Percentiles rank a stretch among this genome's conserved stretches.
Conservation (phyloP, 1,284 basidiomycete genomes). For the Trichosporon ovoides region DNA sequence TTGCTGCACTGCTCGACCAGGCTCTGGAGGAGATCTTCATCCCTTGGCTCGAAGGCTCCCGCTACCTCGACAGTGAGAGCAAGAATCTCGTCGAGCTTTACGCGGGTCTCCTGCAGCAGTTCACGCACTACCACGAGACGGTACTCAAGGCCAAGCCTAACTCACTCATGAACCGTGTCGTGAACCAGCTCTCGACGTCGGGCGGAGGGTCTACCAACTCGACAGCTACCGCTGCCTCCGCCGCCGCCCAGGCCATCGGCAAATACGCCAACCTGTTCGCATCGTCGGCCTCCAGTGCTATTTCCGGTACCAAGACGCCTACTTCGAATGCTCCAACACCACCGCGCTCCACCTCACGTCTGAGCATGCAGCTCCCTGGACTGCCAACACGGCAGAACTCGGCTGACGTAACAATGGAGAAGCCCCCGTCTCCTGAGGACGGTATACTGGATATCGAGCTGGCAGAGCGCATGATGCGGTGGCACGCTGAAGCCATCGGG, state of each 20-base stretch:
- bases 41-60: conserved; percentile 83
- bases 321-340: not conserved
- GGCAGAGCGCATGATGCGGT: conserved; percentile 84
- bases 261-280: conserved; percentile 69
- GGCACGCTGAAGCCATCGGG: conserved; percentile 93
- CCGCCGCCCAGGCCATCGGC: conserved; percentile 57
- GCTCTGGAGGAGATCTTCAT: conserved; percentile 95
- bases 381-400: not conserved
- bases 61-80: conserved; percentile 89
- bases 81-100: conserved; percentile 82
- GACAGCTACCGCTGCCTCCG: conserved; percentile 55
- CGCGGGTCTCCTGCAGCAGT: conserved; percentile 64
- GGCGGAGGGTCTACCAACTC: conserved; percentile 56
- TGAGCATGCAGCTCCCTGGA: conserved; percentile 14
- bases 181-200: conserved; percentile 78
- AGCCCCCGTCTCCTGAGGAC: conserved; percentile 59
- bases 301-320: conserved; percentile 30
- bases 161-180: conserved; percentile 81
- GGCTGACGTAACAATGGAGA: not conserved
- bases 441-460: conserved; percentile 68
- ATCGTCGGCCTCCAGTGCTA: conserved; percentile 18
- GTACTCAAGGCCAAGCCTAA: conserved; percentile 76
- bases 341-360: conserved; percentile 8
- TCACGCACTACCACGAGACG: conserved; percentile 81
- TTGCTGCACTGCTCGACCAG: conserved; percentile 84